Percentiles rank a stretch among this genome's conserved stretches.
phyloP scores from a whole-genome alignment of 805 yeast species.

The Zygosaccharomyces pseudorouxii region DNA sequence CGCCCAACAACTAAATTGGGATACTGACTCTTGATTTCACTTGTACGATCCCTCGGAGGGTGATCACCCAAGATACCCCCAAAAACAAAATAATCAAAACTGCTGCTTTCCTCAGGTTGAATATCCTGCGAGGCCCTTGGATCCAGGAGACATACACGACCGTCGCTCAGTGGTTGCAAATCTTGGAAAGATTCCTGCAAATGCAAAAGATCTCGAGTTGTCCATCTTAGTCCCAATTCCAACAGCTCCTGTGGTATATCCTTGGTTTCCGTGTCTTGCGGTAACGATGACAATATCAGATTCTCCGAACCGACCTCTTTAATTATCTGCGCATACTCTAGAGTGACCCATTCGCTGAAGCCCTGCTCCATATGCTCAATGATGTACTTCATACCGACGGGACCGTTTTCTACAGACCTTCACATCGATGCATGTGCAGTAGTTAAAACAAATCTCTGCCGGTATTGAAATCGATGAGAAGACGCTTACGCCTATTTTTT shows the following conservation, averaged over 20 bases:
- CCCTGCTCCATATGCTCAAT: constrained; percentile 98
- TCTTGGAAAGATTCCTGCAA: constrained; percentile 38
- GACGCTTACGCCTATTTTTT: too few species aligned
- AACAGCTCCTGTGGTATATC: constrained; percentile 61
- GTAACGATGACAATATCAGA: constrained; percentile 71
- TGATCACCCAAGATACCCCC: constrained; percentile 97
- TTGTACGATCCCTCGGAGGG: constrained; percentile 88
- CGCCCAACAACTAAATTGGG: constrained; percentile 71
- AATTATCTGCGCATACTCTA: constrained; percentile 81
- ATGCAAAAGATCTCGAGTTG: constrained; percentile 63
- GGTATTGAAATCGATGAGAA: too few species aligned
- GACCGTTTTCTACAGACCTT: too few species aligned
- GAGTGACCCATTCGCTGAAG: constrained; percentile 90
- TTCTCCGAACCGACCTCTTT: constrained; percentile 77
- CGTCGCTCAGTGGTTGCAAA: constrained; percentile 40
- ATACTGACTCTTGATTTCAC: constrained; percentile 71
- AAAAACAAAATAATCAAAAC: constrained; percentile 84
- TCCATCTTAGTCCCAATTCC: constrained; percentile 72
- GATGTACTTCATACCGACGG: constrained; percentile 68
- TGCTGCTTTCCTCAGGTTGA: constrained; percentile 57
- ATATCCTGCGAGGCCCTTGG: constrained; percentile 80
- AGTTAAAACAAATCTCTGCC: too few species aligned
- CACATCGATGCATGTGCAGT: too few species aligned
- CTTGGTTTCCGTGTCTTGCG: constrained; percentile 50
- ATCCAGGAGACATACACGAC: constrained; percentile 76